Percentiles rank a stretch among this genome's conserved stretches.
These are phyloP conservation scores for Zygnema cylindricum DNA, from an alignment of 139 green algal genomes.

Conservation along the genomic window DNA sequence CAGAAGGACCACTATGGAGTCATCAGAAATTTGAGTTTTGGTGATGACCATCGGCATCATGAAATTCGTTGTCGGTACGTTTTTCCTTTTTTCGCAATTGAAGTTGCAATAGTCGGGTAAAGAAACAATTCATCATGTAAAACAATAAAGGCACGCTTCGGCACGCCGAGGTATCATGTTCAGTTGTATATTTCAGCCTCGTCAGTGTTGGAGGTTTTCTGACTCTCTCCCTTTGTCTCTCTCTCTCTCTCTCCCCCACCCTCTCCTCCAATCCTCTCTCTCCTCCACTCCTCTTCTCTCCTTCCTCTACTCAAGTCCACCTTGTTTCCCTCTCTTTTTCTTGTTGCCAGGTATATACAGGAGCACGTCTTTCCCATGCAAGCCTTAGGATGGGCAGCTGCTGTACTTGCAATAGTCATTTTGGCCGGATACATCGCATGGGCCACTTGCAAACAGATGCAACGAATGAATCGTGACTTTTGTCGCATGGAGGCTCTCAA, in stretches of 20 bases:
- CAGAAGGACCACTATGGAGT: background rate
- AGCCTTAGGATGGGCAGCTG: conserved; percentile 9
- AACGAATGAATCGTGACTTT: conserved; percentile 28
- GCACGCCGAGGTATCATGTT: no score
- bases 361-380: background rate
- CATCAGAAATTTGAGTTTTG: conserved; percentile 4
- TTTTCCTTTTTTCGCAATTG: background rate
- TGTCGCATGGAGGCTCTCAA: conserved; percentile 49
- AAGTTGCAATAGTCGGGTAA: no score
- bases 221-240: no score
- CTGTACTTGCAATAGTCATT: background rate
- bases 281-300: no score
- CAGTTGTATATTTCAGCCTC: no score
- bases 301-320: background rate
- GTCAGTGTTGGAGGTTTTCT: no score
- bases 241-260: no score
- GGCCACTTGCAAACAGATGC: background rate
- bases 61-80: conserved; percentile 30
- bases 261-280: no score
- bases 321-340: background rate
- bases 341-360: background rate
- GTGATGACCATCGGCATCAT: conserved; percentile 8
- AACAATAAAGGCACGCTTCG: no score
- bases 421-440: conserved; percentile 1
- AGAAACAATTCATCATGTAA: no score